A percentile compares a stretch with the other conserved stretches of the same genome.
phyloP scores from a whole-genome alignment of 306 rosid genomes.

The Lathyrus oleraceus region DNA sequence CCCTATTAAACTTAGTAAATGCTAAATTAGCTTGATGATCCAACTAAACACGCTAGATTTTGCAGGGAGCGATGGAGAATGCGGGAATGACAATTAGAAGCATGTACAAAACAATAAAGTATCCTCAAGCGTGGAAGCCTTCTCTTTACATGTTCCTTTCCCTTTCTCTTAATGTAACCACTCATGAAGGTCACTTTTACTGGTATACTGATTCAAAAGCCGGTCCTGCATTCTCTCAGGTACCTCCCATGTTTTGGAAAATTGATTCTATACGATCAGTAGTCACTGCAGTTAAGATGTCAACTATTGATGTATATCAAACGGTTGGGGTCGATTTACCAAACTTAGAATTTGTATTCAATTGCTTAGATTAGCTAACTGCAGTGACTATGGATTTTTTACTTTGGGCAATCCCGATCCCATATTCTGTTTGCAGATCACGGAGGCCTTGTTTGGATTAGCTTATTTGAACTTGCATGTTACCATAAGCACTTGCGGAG shows the following conservation, averaged over 20 bases:
- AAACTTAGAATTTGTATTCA: background rate
- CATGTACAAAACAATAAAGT: conserved; percentile 56
- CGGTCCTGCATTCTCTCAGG: conserved; percentile 89
- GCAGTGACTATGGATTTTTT: background rate
- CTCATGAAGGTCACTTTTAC: conserved; percentile 78
- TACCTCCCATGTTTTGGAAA: conserved; percentile 17
- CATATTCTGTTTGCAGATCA: background rate
- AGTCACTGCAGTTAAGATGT: background rate
- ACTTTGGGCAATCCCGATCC: background rate
- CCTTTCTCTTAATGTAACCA: conserved; percentile 56
- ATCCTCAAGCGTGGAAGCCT: conserved; percentile 80
- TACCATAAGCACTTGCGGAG: background rate
- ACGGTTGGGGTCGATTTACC: background rate
- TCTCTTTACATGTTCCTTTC: conserved; percentile 70
- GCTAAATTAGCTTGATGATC: background rate
- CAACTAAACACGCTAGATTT: background rate
- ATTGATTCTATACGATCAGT: background rate
- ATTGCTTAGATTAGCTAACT: background rate
- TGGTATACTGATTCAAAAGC: conserved; percentile 82
- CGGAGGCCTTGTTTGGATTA: background rate
- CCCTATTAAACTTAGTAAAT: background rate
- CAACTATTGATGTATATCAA: background rate
- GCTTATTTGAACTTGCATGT: background rate
- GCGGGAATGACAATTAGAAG: conserved; percentile 48
- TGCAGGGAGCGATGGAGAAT: conserved; percentile 43